Evolutionary conservation across 306 rosid genomes (phyloP).

Genomic region (Castanea crenata): DNA sequence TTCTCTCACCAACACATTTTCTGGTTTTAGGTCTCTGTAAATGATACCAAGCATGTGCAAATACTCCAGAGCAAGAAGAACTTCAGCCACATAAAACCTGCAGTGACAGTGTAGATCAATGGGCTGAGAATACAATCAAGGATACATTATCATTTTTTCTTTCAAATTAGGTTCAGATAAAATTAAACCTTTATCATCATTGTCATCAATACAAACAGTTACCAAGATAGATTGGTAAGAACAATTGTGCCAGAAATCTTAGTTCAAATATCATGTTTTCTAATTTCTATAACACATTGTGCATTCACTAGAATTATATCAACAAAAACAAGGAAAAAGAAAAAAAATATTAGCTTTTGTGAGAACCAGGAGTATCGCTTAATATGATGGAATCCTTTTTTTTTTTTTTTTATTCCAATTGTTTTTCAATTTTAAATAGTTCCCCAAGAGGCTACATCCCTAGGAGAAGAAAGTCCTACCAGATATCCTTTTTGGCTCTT

Average conservation of each 20-base stretch:
- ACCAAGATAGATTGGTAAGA: neutral
- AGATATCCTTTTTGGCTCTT: neutral
- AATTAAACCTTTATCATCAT: neutral
- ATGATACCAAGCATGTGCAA: conserved; percentile 97
- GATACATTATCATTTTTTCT: neutral
- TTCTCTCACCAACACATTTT: conserved; percentile 91
- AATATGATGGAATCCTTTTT: too few relatives aligned
- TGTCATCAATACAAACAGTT: neutral
- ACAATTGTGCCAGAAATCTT: neutral
- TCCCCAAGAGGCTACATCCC: neutral
- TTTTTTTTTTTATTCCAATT: too few relatives aligned
- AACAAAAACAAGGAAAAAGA: too few relatives aligned
- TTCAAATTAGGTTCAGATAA: neutral
- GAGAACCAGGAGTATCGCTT: too few relatives aligned
- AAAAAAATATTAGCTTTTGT: too few relatives aligned
- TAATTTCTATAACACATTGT: neutral
- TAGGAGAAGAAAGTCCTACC: neutral
- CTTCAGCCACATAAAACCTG: conserved; percentile 99
- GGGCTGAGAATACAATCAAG: conserved; percentile 9
- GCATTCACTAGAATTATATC: neutral
- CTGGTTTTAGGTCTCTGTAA: conserved; percentile 95
- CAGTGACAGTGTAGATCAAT: conserved; percentile 19
- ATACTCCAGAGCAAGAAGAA: conserved; percentile 96
- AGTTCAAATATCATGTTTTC: neutral
- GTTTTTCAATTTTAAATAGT: too few relatives aligned